These are phyloP conservation scores for Hyphodiscus sp. DNA, from an alignment of 2,329 filamentous ascomycete species.

Conservation along the genomic window DNA sequence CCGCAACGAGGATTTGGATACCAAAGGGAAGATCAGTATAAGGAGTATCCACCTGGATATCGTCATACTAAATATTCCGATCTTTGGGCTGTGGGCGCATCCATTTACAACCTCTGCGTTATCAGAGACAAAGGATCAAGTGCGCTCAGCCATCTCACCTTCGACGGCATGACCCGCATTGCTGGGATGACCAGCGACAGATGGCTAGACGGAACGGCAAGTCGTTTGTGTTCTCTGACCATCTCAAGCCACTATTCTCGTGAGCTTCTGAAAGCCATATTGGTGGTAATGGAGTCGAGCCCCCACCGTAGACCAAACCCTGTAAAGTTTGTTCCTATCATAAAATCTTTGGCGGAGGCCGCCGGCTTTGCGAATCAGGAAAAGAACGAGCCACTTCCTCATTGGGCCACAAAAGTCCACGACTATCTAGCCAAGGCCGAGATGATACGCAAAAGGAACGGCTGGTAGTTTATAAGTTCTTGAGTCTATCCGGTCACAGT, in stretches of 20 bases:
- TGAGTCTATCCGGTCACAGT: too few species aligned
- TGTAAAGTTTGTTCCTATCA: not conserved
- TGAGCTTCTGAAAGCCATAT: conserved; percentile 9
- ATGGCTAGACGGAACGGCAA: not conserved
- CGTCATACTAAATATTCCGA: conserved; percentile 17
- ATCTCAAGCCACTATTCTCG: conserved; percentile 4
- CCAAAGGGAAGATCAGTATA: not conserved
- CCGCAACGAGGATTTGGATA: not conserved
- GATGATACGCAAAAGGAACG: not conserved
- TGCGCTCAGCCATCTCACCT: not conserved
- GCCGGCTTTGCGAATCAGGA: conserved; percentile 3
- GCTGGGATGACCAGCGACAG: not conserved
- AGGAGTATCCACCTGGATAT: conserved; percentile 6
- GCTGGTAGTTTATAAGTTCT: not conserved
- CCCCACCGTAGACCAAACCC: conserved; percentile 5
- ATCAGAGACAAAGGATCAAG: too few species aligned
- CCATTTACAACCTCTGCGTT: conserved; percentile 15
- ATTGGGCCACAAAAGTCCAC: conserved; percentile 2
- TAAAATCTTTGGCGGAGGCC: conserved; percentile 2
- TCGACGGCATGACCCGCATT: not conserved
- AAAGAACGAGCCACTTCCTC: not conserved
- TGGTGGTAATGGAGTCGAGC: conserved; percentile 2
- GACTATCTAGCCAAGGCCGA: not conserved
- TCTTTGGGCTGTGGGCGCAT: conserved; percentile 20
- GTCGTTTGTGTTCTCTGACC: not conserved